A percentile compares a stretch with the other conserved stretches of the same genome.
Evolutionary conservation across 805 yeast species (phyloP).

Genomic region (Deakozyma indianensis): DNA sequence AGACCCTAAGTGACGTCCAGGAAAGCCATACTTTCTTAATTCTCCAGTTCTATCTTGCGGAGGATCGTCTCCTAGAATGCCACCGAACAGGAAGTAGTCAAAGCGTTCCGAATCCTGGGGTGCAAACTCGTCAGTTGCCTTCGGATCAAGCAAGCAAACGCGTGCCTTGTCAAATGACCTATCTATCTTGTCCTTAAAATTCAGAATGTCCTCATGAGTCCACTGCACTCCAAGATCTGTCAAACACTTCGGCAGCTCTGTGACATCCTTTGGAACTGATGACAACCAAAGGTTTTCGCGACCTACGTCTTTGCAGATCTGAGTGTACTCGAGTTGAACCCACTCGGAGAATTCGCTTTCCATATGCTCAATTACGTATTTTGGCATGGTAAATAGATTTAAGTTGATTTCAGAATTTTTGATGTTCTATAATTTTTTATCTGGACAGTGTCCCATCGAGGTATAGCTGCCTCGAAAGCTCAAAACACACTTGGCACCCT

Average conservation of each 20-base stretch:
- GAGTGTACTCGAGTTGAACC: conserved; percentile 79
- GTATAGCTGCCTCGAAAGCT: no score
- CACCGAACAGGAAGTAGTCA: conserved; percentile 91
- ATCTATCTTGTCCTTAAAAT: conserved; percentile 18
- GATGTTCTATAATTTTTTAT: neutral
- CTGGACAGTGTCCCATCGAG: no score
- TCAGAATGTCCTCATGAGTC: conserved; percentile 60
- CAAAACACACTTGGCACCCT: no score
- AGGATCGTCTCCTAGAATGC: conserved; percentile 81
- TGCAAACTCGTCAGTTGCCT: conserved; percentile 56
- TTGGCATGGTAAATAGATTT: conserved; percentile 25
- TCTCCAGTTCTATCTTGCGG: conserved; percentile 89
- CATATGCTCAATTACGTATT: conserved; percentile 94
- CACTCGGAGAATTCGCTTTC: conserved; percentile 93
- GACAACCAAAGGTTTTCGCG: conserved; percentile 57
- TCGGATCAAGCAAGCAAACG: conserved; percentile 82
- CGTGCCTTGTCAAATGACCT: conserved; percentile 28
- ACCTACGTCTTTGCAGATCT: conserved; percentile 76
- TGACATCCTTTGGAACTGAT: conserved; percentile 57
- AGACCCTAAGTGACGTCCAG: conserved; percentile 74
- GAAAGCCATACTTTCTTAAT: conserved; percentile 71
- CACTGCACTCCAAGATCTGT: conserved; percentile 43
- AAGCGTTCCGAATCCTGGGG: conserved; percentile 55
- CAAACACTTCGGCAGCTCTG: conserved; percentile 47
- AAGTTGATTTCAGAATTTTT: neutral